Evolutionary conservation across 2,329 filamentous ascomycete genomes (phyloP), one percentile per base, ranked within the genome.

Genomic region (Tympanopsis confertula): DNA sequence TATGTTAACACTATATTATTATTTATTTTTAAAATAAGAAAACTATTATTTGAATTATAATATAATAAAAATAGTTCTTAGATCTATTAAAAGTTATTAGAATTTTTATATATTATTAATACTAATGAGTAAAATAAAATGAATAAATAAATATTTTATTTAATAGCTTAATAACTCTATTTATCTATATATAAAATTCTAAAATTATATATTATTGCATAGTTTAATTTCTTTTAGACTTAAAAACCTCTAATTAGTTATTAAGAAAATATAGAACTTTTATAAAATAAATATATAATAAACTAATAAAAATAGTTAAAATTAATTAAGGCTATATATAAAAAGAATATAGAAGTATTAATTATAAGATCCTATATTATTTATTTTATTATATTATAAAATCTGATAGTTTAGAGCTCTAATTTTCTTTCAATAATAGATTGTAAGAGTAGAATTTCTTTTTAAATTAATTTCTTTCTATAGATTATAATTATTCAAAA

Each of bases 1-100:
- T 28, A 28, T 10, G 10, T 10, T 28, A 28, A n/a, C 10, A 33
- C 7, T 7, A 12, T 7, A 12, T 18, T 33, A 17, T 10, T 17
- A 33, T 33, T 33, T 33, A 33, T 10, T 12, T 10, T 10, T 33
- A 33, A 33, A 7, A 33, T 28, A 10, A 18, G 15, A 10, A 10
- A 28, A n/a, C n/a, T 28, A 28, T 28, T 28, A 28, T 10, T 28
- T 10, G n/a, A 10, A 10, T 28, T 28, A 28, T 12, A 7, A 10
- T 33, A 10, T 10, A 12, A 33, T 33, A 12, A 33, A 19, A 22
- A 35, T 35, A 20, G 19, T 20, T 35, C 22, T n/a, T 40, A 20
- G 18, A 18, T 33, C 10, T n/a, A 36, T 15, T 19, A 19, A 15
- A 15, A 4, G n/a, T 19, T 17, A 4, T 17, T 36, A 36, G 14